phyloP scores from a whole-genome alignment of 805 yeast genomes.

The Lachancea meyersii region DNA sequence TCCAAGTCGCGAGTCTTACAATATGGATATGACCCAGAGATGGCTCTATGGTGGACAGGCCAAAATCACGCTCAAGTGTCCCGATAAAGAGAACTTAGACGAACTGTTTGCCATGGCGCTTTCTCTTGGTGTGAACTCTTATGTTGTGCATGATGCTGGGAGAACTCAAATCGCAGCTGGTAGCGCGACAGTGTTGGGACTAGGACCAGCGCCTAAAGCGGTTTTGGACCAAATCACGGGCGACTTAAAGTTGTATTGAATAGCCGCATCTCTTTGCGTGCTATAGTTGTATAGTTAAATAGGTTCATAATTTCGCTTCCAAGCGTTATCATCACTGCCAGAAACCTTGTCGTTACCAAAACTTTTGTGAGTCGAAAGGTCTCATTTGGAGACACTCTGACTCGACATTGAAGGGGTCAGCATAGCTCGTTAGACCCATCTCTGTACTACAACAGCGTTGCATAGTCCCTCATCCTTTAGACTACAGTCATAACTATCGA shows the following conservation, averaged over 20 bases:
- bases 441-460: constrained; percentile 85
- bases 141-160: constrained; percentile 91
- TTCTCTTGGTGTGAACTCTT: constrained; percentile 68
- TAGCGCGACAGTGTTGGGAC: constrained; percentile 89
- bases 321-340: not conserved
- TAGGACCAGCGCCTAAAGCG: constrained; percentile 91
- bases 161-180: constrained; percentile 96
- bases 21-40: constrained; percentile 56
- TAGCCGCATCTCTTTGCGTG: not conserved
- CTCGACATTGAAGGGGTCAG: no score
- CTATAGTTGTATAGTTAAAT: not conserved
- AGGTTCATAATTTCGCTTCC: not conserved
- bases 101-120: constrained; percentile 74
- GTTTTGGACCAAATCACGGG: constrained; percentile 79
- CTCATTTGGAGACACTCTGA: no score
- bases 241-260: constrained; percentile 62
- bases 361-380: not conserved
- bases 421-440: constrained; percentile 45
- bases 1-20: constrained; percentile 42
- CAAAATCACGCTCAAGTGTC: constrained; percentile 77
- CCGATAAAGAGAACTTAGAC: constrained; percentile 63
- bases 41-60: constrained; percentile 92
- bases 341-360: not conserved
- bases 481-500: constrained; percentile 50
- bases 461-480: constrained; percentile 70